Evolutionary conservation across 1,139 yeast genomes (phyloP).

Genomic region (Taphrina populina): DNA sequence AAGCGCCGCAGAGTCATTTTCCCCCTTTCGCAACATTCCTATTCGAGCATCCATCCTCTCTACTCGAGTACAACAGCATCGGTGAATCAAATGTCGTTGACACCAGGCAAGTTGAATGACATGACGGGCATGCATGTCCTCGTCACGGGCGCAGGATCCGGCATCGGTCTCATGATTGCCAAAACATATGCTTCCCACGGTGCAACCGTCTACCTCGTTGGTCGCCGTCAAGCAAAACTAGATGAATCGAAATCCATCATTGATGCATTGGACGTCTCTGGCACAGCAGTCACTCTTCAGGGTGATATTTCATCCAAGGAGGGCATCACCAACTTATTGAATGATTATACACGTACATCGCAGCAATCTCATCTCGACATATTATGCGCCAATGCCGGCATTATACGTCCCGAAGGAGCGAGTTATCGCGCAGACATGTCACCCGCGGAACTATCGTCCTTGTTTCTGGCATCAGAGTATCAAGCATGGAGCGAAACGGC

Average conservation of each 20-base stretch:
- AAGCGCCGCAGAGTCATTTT: too few relatives aligned
- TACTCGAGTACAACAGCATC: too few relatives aligned
- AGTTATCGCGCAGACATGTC: conserved; percentile 23
- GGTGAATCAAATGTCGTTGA: conserved; percentile 14
- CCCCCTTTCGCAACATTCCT: too few relatives aligned
- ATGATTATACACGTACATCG: conserved; percentile 33
- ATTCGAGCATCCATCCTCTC: too few relatives aligned
- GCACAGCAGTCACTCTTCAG: conserved; percentile 32
- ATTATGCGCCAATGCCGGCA: conserved; percentile 39
- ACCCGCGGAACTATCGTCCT: conserved; percentile 34
- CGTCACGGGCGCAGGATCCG: conserved; percentile 41
- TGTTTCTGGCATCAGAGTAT: conserved; percentile 29
- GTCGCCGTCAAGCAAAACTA: conserved; percentile 39
- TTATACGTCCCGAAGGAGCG: conserved; percentile 33
- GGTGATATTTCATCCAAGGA: conserved; percentile 39
- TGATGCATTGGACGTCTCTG: neutral
- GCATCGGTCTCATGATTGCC: conserved; percentile 40
- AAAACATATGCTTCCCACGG: conserved; percentile 39
- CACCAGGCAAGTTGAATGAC: conserved; percentile 31
- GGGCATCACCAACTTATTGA: conserved; percentile 35
- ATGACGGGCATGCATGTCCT: conserved; percentile 38
- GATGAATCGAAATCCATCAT: conserved; percentile 33
- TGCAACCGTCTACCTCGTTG: conserved; percentile 40
- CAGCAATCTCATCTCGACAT: conserved; percentile 38
- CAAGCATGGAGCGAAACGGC: conserved; percentile 34